Evolutionary conservation across 176 grass and related monocot genomes (phyloP), one percentile per base, ranked within the genome.

Genomic region (Triticum monococcum): DNA sequence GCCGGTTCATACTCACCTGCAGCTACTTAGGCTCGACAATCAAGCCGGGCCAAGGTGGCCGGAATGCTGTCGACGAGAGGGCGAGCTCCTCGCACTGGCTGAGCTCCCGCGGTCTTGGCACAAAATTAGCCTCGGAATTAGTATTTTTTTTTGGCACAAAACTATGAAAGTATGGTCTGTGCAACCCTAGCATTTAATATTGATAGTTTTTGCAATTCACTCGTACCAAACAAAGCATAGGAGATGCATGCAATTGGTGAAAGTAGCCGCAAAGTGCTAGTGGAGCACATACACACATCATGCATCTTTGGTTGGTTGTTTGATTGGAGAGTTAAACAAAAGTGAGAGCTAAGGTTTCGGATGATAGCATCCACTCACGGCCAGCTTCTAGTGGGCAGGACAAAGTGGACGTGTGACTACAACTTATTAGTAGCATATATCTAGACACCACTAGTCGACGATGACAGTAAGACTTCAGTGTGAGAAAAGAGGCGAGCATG

Each of bases 311-410:
- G 52, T 56, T 78, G 30, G 64, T 65, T 72, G 64, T 43, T 43
- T 43, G 41, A 3, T 43, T 43, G 9, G 41, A 13, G 43, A 46
- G 43, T 46, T 13, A 46, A 46, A 41, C 3, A 13, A 46, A 46
- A 46, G 66, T 67, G 41, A 66, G 79, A 83, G 73, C 31, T 36
- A 83, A 87, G 73, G 57, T 41, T 23, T 12, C 18, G 69, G 43
- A 79, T 35, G 70, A 74, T 11, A 16, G 16, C 17, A 24, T 18
- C 28, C 23, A 20, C 24, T 54, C 10, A 37, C 23, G 70, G 17
- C 72, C 46, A 14, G 37, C 71, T 85, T 66, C 24, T 31, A 31
- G 74, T 87, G 56, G 32, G n/a, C 57, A 67, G 16, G 43, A 5
- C 20, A 83, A 79, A 75, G 78, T 79, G 16, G 45, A 74, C 10